Conservation (phyloP, 495 filamentous ascomycete species). For the Penicillium cataractarum region DNA sequence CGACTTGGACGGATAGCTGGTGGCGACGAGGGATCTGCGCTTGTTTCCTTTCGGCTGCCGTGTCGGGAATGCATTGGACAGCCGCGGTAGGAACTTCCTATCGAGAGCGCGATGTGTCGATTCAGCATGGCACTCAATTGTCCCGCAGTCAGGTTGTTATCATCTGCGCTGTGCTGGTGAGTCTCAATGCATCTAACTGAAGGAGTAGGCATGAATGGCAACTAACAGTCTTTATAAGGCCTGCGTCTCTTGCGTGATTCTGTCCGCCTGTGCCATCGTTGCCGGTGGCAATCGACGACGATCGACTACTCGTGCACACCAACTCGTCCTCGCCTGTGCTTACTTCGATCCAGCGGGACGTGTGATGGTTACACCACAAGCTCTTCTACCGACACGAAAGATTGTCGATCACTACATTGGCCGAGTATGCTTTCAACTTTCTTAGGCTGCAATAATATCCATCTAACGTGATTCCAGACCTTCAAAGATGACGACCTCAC, state of each 20-base stretch:
- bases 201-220: not conserved
- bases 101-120: conserved; percentile 39
- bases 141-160: conserved; percentile 63
- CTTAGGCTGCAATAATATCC: not conserved
- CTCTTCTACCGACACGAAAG: conserved; percentile 76
- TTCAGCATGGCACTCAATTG: conserved; percentile 35
- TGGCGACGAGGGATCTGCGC: conserved; percentile 73
- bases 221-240: conserved; percentile 45
- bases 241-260: conserved; percentile 60
- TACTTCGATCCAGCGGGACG: conserved; percentile 76
- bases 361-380: conserved; percentile 78
- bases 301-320: conserved; percentile 69
- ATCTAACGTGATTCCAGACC: conserved; percentile 43
- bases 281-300: conserved; percentile 57
- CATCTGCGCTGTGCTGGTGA: conserved; percentile 66
- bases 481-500: conserved; percentile 75
- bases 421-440: conserved; percentile 44
- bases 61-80: conserved; percentile 89
- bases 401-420: conserved; percentile 80
- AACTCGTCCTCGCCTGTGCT: conserved; percentile 75
- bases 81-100: conserved; percentile 74
- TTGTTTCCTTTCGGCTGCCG: conserved; percentile 67
- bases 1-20: conserved; percentile 78
- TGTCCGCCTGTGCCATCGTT: conserved; percentile 59
- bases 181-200: conserved; percentile 15